These are phyloP conservation scores for Hypoxylon trugodes DNA, from an alignment of 495 filamentous ascomycete species.

Conservation along the genomic window DNA sequence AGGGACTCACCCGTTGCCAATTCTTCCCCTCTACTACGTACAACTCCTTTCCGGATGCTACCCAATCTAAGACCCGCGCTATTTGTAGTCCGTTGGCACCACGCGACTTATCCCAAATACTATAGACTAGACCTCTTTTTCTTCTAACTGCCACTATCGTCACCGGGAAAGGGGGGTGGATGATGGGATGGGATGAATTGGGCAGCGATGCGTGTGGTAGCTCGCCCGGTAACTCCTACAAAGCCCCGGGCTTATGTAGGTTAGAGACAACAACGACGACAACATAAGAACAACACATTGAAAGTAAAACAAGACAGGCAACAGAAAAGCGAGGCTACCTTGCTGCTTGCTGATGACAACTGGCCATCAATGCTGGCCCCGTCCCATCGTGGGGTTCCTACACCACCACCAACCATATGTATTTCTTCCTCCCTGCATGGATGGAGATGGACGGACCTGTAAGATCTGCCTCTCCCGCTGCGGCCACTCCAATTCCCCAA, in stretches of 20 bases:
- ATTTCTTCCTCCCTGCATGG: constrained; percentile 18
- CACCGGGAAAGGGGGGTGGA: constrained; percentile 3
- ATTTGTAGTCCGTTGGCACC: constrained; percentile 31
- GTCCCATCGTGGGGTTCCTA: constrained; percentile 5
- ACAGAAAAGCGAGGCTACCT: constrained; percentile 27
- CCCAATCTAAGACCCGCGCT: constrained; percentile 39
- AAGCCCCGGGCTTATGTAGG: not conserved
- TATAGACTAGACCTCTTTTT: too few relatives aligned
- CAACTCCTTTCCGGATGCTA: constrained; percentile 26
- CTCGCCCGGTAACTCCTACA: too few relatives aligned
- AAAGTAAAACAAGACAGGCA: too few relatives aligned
- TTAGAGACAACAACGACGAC: constrained; percentile 5
- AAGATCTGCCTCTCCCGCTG: constrained; percentile 4
- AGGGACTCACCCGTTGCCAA: not conserved
- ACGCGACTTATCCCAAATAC: constrained; percentile 31
- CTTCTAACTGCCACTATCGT: constrained; percentile 22
- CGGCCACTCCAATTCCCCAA: not conserved
- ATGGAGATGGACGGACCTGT: constrained; percentile 14
- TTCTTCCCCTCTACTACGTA: constrained; percentile 4
- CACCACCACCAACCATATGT: not conserved
- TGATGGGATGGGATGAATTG: constrained; percentile 23
- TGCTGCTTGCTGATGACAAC: constrained; percentile 27
- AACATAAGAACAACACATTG: too few relatives aligned
- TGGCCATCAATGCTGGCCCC: constrained; percentile 25
- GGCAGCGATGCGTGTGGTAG: constrained; percentile 42